These are phyloP conservation scores for Flaveria linearis DNA, from an alignment of 129 eudicot species.

Conservation along the genomic window DNA sequence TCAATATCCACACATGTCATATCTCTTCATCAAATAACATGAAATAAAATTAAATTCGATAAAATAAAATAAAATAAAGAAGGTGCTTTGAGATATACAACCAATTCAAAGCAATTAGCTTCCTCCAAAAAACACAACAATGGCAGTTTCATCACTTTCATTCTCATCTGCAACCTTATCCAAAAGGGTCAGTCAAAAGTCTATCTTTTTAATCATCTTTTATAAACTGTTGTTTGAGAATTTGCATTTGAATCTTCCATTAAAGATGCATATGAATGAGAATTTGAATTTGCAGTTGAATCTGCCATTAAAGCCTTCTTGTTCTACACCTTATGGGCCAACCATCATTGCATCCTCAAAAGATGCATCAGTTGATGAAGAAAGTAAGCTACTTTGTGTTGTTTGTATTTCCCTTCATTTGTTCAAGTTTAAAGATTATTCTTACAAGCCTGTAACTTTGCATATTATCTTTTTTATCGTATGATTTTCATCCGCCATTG, in stretches of 20 bases:
- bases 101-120: constrained; percentile 10
- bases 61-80: neutral
- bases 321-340: constrained; percentile 33
- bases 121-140: constrained; percentile 30
- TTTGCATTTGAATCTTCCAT: neutral
- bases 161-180: constrained; percentile 46
- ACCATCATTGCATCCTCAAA: constrained; percentile 43
- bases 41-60: neutral
- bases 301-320: constrained; percentile 38
- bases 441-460: neutral
- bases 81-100: constrained; percentile 19
- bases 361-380: constrained; percentile 35
- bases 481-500: neutral
- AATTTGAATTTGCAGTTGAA: constrained; percentile 36
- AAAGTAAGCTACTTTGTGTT: constrained; percentile 36
- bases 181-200: constrained; percentile 43
- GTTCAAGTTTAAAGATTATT: neutral
- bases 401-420: neutral
- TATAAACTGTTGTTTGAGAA: neutral
- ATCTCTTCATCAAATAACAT: constrained; percentile 24
- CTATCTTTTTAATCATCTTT: neutral
- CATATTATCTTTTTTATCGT: neutral
- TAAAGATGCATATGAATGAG: neutral
- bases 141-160: constrained; percentile 72
- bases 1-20: constrained; percentile 35